phyloP scores from a whole-genome alignment of 2,329 filamentous ascomycete species.

The Macroventuria anomochaeta region DNA sequence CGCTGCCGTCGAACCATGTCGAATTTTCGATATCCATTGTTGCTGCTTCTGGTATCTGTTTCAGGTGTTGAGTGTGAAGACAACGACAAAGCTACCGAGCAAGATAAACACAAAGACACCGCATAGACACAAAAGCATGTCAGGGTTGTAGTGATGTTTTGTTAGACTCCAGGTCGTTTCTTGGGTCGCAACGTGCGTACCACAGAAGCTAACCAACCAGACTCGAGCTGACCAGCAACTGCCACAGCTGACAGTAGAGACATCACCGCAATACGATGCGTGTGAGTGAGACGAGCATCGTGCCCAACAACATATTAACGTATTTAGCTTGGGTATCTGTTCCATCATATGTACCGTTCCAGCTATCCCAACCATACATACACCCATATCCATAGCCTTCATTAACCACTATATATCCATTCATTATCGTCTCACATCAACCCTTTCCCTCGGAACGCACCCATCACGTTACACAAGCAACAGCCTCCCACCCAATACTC shows the following conservation, averaged over 20 bases:
- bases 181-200: not conserved
- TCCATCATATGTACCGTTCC: not conserved
- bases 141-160: not conserved
- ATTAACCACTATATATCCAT: not conserved
- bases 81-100: not conserved
- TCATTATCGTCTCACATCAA: not conserved
- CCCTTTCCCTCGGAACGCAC: no score
- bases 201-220: not conserved
- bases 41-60: not conserved
- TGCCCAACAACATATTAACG: no score
- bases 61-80: not conserved
- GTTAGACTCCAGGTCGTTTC: not conserved
- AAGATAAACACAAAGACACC: not conserved
- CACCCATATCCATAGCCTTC: not conserved
- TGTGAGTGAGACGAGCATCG: no score
- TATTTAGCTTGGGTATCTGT: not conserved
- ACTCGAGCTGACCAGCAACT: no score
- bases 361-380: not conserved
- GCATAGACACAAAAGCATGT: no score
- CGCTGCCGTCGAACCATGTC: not conserved
- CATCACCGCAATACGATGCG: no score
- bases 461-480: slow-evolving; percentile 40
- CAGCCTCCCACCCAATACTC: slow-evolving; percentile 58
- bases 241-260: not conserved
- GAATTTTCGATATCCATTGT: not conserved